phyloP scores from a whole-genome alignment of 345 rosid genomes.

The Ricinus communis region DNA sequence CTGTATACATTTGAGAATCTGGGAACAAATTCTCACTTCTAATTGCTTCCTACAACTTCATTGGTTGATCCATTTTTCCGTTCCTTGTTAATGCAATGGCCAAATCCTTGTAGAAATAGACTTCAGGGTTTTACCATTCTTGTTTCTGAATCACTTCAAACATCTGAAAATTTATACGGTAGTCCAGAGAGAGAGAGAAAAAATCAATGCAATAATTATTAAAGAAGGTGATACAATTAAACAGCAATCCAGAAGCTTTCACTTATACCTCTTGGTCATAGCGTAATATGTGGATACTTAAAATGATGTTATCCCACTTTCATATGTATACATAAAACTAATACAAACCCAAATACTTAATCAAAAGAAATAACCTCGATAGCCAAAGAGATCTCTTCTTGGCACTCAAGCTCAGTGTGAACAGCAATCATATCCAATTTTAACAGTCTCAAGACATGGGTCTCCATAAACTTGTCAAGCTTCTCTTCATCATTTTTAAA shows the following conservation, averaged over 20 bases:
- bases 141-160: constrained; percentile 73
- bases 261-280: too few relatives aligned
- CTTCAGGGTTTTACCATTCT: constrained; percentile 84
- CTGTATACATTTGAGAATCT: constrained; percentile 85
- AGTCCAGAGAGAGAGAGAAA: too few relatives aligned
- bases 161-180: too few relatives aligned
- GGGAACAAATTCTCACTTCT: constrained; percentile 74
- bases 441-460: constrained; percentile 75
- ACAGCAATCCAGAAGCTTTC: too few relatives aligned
- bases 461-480: constrained; percentile 61
- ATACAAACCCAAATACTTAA: too few relatives aligned
- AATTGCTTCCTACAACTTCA: constrained; percentile 72
- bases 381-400: constrained; percentile 69
- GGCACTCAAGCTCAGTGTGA: constrained; percentile 82
- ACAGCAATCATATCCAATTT: constrained; percentile 81
- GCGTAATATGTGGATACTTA: too few relatives aligned
- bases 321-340: too few relatives aligned
- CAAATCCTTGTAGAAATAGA: constrained; percentile 79
- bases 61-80: constrained; percentile 78
- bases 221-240: too few relatives aligned
- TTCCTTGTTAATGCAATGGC: constrained; percentile 59
- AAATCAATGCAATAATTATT: too few relatives aligned
- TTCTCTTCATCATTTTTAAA: constrained; percentile 71
- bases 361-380: constrained; percentile 43
- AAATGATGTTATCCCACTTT: too few relatives aligned